These are phyloP conservation scores for Hansenula sp. DNA, from an alignment of 1,139 yeast species.

Conservation along the genomic window DNA sequence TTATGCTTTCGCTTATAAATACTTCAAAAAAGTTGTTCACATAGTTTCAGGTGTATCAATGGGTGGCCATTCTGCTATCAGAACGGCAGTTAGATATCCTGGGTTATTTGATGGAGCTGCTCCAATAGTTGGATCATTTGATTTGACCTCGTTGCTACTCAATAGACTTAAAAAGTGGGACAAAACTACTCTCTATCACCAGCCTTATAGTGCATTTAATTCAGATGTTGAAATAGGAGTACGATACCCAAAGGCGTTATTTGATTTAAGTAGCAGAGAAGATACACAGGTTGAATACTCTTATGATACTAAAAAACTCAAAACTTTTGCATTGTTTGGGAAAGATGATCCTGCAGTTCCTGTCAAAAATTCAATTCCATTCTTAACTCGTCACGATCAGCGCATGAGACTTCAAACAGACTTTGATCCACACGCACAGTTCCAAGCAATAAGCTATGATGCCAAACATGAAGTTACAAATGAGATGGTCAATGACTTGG, in stretches of 20 bases:
- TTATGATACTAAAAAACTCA: slow-evolving; percentile 6
- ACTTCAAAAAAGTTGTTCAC: slow-evolving; percentile 27
- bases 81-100: slow-evolving; percentile 40
- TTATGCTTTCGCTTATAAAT: slow-evolving; percentile 32
- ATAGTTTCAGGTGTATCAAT: slow-evolving; percentile 51
- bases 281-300: slow-evolving; percentile 7
- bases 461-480: slow-evolving; percentile 14
- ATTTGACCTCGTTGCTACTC: slow-evolving; percentile 38
- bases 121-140: slow-evolving; percentile 46
- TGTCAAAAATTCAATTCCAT: slow-evolving; percentile 7
- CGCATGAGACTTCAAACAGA: not conserved
- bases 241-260: slow-evolving; percentile 8
- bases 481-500: slow-evolving; percentile 14
- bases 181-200: not conserved
- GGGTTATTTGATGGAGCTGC: slow-evolving; percentile 34
- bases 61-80: slow-evolving; percentile 56
- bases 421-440: slow-evolving; percentile 1
- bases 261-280: slow-evolving; percentile 9
- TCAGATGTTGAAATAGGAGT: not conserved
- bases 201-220: not conserved
- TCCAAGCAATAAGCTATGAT: slow-evolving; percentile 14
- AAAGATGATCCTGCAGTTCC: slow-evolving; percentile 13
- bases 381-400: slow-evolving; percentile 6
- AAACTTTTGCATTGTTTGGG: slow-evolving; percentile 17
- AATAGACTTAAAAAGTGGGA: slow-evolving; percentile 30